Evolutionary conservation across 225 moss, liverwort and hornwort species (phyloP), one percentile per base, ranked within the genome.

Genomic region (Lunularia cruciata): DNA sequence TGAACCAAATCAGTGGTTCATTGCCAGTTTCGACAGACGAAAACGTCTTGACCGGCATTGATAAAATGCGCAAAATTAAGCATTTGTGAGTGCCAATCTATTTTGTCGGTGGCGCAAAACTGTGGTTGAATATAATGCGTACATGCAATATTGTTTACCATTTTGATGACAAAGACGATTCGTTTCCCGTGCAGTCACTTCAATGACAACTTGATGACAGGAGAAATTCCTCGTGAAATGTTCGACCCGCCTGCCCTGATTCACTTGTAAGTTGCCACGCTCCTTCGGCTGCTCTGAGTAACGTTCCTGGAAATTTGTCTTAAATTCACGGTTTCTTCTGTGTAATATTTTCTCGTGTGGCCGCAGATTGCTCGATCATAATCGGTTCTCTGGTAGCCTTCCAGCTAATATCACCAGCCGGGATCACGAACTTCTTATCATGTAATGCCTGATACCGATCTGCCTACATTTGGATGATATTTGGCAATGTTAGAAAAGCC

Each of bases 71-170:
- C 10, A 0, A 1, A 2, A 38, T 47, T 18, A 6, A 45, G 57
- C 80, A 80, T 46, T 80, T 80, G 80, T 80, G 30, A 80, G 80
- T 68, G 22, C 23, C 53, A 27, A 61, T 31, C 57, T 34, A 8
- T 57, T 57, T 54, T 30, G 14, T 33, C 27, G 57, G 33, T 5
- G 0, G 57, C 1, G 34, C 32, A 6, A 23, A 22, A 36, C 20
- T 39, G 20, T 10, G n/a, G 1, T 12, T 23, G 22, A 12, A 40
- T 39, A 10, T 40, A 1, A 40, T 15, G 5, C 3, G 40, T 12
- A 13, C 25, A 40, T 36, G 25, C 20, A 6, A 51, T 20, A 23
- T 51, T n/a, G n/a, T n/a, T n/a, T 7, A 51, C 8, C 51, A 51
- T 8, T 25, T 40, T 61, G 6, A 61, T 36, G 18, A 35, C 36